Base-by-base conservation (phyloP, 1,284 basidiomycete species). In the Erythrobasidium hasegawianum region DNA sequence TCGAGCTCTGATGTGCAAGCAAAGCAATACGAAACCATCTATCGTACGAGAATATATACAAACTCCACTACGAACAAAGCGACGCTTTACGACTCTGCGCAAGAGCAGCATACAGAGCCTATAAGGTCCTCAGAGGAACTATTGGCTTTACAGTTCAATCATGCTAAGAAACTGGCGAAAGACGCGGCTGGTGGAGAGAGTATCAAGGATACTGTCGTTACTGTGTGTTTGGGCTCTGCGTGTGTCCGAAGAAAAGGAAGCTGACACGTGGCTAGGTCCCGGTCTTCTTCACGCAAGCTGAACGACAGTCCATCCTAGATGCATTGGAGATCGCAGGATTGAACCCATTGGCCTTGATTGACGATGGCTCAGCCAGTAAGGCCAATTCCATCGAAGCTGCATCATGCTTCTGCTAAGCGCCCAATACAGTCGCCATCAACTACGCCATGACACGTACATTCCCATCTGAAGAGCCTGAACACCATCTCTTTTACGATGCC, bases 371-470 rank as follows among this genome's bases (percentile, higher is more conserved):
- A 0, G 91, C 90, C 5, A 74, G 78, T 78, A 62, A 60, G 77
- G 73, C 14, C 55, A 14, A n/a, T n/a, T n/a, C n/a, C n/a, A n/a
- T n/a, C n/a, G n/a, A n/a, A n/a, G n/a, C n/a, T n/a, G n/a, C n/a
- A n/a, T n/a, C n/a, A n/a, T n/a, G n/a, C n/a, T n/a, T n/a, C n/a
- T n/a, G n/a, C n/a, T n/a, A n/a, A n/a, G n/a, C n/a, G n/a, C n/a
- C n/a, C n/a, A n/a, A n/a, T n/a, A 52, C 67, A 76, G 87, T 93
- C 27, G 93, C 89, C 9, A 83, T 97, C 71, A 96, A 96, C 81
- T 99, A 91, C 75, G 95, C 94, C 43, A 96, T 97, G 89, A 92
- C 91, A 1, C 84, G 94, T 40, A 83, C 84, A 0, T 98, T 98
- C 81, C 80, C 86, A 0, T 53, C 70, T 13, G 53, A 64, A 10